Base-by-base conservation (phyloP, 2,329 filamentous ascomycete species). In the Didymella lethalis region DNA sequence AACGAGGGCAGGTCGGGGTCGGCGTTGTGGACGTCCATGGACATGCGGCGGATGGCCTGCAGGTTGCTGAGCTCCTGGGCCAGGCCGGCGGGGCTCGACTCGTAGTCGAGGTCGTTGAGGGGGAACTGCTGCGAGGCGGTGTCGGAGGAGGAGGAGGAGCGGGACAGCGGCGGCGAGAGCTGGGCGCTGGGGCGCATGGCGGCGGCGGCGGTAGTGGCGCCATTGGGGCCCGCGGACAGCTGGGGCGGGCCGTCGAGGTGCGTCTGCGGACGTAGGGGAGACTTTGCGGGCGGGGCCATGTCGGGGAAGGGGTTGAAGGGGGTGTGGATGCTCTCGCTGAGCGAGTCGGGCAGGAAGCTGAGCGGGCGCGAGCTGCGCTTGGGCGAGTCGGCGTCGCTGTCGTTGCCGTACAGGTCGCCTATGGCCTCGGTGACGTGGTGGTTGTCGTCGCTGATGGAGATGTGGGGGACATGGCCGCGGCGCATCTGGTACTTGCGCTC, bases 371-470 rank as follows among this genome's bases (percentile, higher is more conserved):
- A 86, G 67, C 86, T 84, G 69, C 82, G 80, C 67, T 79, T 82
- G 69, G 77, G 63, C 56, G 59, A 51, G 62, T 74, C 79, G 67
- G 84, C 79, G 69, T 91, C 86, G 74, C 92, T 90, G 69, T 91
- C 86, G 73, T 92, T 90, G 71, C 90, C 91, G 79, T 97, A 97
- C 79, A 96, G 86, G 70, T 93, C 93, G 51, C 92, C 92, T 78
- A 97, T 96, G 59, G 92, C 90, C 78, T 97, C 93, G 56, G 93
- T 97, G 75, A 97, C 92, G 85, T 97, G 93, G 80, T 97, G 92
- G 79, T 86, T 92, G 61, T 93, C 90, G 79, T 97, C 93, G 77
- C 91, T 95, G 76, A 96, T 89, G 68, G 86, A 88, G 62, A 88
- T 80, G 67, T 88, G 84, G 62, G 86, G 82, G 66, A 79, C 80